Evolutionary conservation across 257 asterid species (phyloP).

Genomic region (Solanum lycopersicoides): DNA sequence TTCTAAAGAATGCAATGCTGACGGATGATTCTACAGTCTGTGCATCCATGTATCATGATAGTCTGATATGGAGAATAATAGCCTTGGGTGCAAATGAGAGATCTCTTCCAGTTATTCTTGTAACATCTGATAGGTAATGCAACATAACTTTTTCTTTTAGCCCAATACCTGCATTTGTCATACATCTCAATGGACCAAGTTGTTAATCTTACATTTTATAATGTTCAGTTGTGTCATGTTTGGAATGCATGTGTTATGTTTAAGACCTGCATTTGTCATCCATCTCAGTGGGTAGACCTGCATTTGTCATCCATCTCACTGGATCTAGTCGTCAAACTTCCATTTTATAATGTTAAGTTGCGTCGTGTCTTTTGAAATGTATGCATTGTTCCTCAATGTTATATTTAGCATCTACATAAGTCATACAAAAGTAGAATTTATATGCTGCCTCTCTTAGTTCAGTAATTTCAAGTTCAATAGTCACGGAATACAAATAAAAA

Average conservation of each 20-base stretch:
- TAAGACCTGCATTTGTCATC: not conserved
- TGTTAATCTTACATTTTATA: not conserved
- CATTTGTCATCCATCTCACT: not conserved
- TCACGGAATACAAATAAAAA: not conserved
- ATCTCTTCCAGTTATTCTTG: constrained; percentile 67
- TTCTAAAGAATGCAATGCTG: constrained; percentile 61
- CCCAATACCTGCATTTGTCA: not conserved
- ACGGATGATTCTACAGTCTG: constrained; percentile 55
- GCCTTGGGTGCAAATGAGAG: constrained; percentile 90
- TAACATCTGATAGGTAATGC: constrained; percentile 86
- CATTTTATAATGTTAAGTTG: not conserved
- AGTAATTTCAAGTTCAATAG: not conserved
- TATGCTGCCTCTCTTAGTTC: not conserved
- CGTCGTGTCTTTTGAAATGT: not conserved
- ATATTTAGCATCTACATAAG: not conserved
- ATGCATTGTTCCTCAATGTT: not conserved
- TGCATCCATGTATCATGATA: constrained; percentile 89
- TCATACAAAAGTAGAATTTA: not conserved
- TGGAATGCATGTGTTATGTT: not conserved
- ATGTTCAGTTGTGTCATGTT: not conserved
- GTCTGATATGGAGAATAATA: constrained; percentile 82
- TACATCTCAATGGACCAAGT: not conserved
- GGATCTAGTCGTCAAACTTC: not conserved
- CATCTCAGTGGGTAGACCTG: not conserved
- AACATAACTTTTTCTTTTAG: not conserved